Conservation (phyloP, 2,329 filamentous ascomycete species). For the Albophoma yamanashiensis region DNA sequence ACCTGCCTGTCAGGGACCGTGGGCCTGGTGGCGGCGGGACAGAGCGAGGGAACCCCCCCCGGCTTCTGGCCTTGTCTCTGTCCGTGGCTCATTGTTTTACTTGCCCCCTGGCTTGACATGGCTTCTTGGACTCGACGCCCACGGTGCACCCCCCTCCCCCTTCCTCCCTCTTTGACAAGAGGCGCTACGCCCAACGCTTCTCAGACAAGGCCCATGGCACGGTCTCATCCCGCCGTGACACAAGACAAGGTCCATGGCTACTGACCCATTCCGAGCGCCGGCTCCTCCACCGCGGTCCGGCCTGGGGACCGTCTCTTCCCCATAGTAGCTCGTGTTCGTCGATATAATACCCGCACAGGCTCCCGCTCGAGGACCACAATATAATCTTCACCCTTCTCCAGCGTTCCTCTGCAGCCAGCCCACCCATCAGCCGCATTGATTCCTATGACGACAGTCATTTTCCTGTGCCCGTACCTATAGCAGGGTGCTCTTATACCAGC, state of each 20-base stretch:
- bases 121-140: neutral
- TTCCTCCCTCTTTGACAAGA: neutral
- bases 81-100: neutral
- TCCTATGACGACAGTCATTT: neutral
- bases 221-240: slow-evolving; percentile 8
- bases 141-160: neutral
- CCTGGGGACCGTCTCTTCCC: neutral
- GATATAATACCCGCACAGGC: slow-evolving; percentile 4
- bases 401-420: neutral
- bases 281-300: neutral
- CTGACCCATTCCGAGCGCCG: neutral
- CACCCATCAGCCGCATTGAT: neutral
- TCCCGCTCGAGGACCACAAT: slow-evolving; percentile 1
- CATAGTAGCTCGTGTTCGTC: neutral
- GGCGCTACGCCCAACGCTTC: neutral
- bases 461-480: neutral
- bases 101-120: neutral
- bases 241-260: neutral
- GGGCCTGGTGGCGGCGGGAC: neutral
- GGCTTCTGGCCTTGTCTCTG: neutral
- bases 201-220: slow-evolving; percentile 11
- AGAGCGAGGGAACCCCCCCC: neutral
- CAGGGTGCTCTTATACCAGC: neutral
- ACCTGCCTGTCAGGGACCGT: neutral
- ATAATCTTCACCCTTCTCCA: neutral